Evolutionary conservation across 495 filamentous ascomycete genomes (phyloP), one percentile per base, ranked within the genome.

Genomic region (Penicillium argentinense): DNA sequence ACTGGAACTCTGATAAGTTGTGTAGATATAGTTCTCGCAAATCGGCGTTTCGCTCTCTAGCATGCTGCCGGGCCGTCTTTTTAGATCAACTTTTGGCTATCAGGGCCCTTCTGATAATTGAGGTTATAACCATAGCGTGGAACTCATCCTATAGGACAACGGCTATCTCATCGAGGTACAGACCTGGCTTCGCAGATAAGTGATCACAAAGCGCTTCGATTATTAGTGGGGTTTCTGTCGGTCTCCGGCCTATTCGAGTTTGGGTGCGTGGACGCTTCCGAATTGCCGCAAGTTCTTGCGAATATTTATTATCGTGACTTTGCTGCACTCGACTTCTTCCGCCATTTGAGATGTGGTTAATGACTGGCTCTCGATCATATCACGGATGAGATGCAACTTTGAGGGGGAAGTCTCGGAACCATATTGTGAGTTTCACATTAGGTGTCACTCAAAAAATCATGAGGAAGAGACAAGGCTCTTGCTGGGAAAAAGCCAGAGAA

Each of bases 291-390:
- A 26, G 11, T 26, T 26, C 11, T 5, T 26, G 25, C 25, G 25
- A 26, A 26, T 26, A 26, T 26, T 26, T 26, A 26, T 26, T 26
- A 11, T 26, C 25, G 5, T 26, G 25, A 26, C n/a, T 26, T 25
- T 17, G 44, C 53, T 38, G 65, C 33, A 45, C 60, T 68, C 32
- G 17, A 14, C 12, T 36, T 36, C 32, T 9, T 39, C 48, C 23
- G 32, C 32, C 3, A 36, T 36, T 36, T 36, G 32, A 36, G 32
- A 36, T 36, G 32, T 36, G 17, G 32, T 16, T 8, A 17, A 17
- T 36, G 12, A 36, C 13, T 36, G 12, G 16, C 32, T 36, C 13
- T 36, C 11, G 13, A 36, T 36, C 32, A 36, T 36, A 18, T 36
- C 32, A 36, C 32, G 32, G 17, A 36, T 36, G 7, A 36, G 17